These are phyloP conservation scores for Setaria viridis DNA, from an alignment of 202 grass and related monocot species.

Conservation along the genomic window DNA sequence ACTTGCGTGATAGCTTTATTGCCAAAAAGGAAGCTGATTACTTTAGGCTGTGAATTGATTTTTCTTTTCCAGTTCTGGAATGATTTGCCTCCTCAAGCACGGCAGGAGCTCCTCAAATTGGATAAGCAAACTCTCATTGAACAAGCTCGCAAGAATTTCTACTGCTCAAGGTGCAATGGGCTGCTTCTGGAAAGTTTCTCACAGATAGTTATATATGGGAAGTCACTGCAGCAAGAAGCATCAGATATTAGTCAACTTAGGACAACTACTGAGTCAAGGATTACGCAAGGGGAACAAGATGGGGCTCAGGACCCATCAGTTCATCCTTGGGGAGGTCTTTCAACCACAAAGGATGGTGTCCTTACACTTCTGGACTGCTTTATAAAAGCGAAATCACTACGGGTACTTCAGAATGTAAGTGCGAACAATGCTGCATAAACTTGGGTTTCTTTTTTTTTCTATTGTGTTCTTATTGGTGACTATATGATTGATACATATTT, in stretches of 20 bases:
- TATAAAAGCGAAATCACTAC: slow-evolving; percentile 76
- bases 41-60: slow-evolving; percentile 44
- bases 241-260: slow-evolving; percentile 42
- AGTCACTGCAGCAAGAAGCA: slow-evolving; percentile 70
- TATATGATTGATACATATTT: slow-evolving; percentile 13
- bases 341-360: slow-evolving; percentile 83
- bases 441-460: slow-evolving; percentile 20
- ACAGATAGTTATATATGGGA: slow-evolving; percentile 77
- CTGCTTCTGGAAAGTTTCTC: slow-evolving; percentile 89
- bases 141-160: slow-evolving; percentile 93
- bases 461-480: slow-evolving; percentile 22
- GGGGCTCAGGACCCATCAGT: slow-evolving; percentile 70
- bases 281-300: slow-evolving; percentile 49
- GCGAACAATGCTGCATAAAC: background rate
- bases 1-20: slow-evolving; percentile 33
- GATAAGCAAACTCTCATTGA: slow-evolving; percentile 96
- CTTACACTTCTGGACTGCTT: slow-evolving; percentile 90
- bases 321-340: slow-evolving; percentile 94
- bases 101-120: slow-evolving; percentile 77
- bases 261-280: slow-evolving; percentile 38
- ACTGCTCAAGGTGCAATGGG: slow-evolving; percentile 95
- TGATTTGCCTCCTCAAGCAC: slow-evolving; percentile 69
- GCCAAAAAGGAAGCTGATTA: slow-evolving; percentile 17
- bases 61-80: slow-evolving; percentile 85
- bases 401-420: slow-evolving; percentile 89